Evolutionary conservation across 2,329 filamentous ascomycete species (phyloP).

Genomic region (Pyrenophora graminea): DNA sequence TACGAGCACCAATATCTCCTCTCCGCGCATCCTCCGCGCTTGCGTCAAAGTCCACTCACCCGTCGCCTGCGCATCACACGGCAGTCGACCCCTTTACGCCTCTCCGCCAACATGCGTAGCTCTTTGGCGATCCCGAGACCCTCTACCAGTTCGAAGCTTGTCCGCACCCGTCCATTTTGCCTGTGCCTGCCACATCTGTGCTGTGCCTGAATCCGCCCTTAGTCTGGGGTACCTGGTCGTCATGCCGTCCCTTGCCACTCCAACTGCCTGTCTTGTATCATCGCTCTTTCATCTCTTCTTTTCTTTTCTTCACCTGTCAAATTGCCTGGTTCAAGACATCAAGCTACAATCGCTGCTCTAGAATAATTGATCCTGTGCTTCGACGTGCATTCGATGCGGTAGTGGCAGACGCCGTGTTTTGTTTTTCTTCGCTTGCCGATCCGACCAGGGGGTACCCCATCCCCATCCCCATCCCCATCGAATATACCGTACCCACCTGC

Average conservation of each 20-base stretch:
- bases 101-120: conserved; percentile 11
- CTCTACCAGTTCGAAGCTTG: conserved; percentile 17
- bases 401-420: conserved; percentile 1
- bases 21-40: not conserved
- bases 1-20: not conserved
- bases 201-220: conserved; percentile 9
- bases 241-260: conserved; percentile 6
- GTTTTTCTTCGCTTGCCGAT: conserved; percentile 14
- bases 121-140: conserved; percentile 12
- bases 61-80: conserved; percentile 1
- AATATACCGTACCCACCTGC: conserved; percentile 1
- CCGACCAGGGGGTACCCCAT: not conserved
- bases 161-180: conserved; percentile 8
- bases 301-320: not conserved
- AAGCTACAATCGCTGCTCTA: not conserved
- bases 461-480: conserved; percentile 6
- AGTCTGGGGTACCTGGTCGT: conserved; percentile 19
- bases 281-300: not conserved
- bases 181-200: not conserved
- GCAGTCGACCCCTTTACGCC: not conserved
- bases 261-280: not conserved
- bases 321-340: not conserved
- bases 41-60: not conserved
- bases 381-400: not conserved
- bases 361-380: conserved; percentile 4